Evolutionary conservation across 768 basidiomycete genomes (phyloP).

Genomic region (Sutorius australiensis): DNA sequence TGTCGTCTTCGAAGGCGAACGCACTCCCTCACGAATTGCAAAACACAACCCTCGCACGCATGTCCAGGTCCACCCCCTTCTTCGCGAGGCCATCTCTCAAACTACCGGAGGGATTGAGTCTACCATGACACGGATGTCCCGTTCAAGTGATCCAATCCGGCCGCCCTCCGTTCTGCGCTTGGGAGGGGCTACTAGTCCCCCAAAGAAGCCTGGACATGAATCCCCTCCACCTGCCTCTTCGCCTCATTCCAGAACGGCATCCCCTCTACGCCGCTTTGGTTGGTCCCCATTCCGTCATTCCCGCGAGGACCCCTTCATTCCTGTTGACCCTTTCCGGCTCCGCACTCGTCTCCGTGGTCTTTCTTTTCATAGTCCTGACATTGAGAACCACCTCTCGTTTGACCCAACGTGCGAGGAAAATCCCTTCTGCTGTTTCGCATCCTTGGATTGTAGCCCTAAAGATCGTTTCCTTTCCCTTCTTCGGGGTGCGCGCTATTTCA

Average conservation of each 20-base stretch:
- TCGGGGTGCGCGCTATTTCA: slow-evolving; percentile 22
- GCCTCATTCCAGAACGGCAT: slow-evolving; percentile 42
- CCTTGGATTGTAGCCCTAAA: slow-evolving; percentile 10
- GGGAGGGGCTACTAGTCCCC: slow-evolving; percentile 1
- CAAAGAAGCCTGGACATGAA: slow-evolving; percentile 23
- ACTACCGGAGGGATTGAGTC: slow-evolving; percentile 10
- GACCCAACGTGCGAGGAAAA: slow-evolving; percentile 23
- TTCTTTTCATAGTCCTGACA: slow-evolving; percentile 22
- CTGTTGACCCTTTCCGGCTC: slow-evolving; percentile 50
- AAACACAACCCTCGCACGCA: slow-evolving; percentile 29
- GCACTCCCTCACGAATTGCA: slow-evolving; percentile 33
- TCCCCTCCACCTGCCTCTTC: slow-evolving; percentile 29
- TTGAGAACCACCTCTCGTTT: slow-evolving; percentile 14
- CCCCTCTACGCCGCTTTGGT: slow-evolving; percentile 58
- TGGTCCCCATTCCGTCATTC: slow-evolving; percentile 51
- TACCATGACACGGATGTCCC: slow-evolving; percentile 3
- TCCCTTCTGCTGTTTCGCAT: slow-evolving; percentile 21
- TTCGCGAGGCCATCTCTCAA: slow-evolving; percentile 13
- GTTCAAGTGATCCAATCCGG: slow-evolving; percentile 6
- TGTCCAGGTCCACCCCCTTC: slow-evolving; percentile 31
- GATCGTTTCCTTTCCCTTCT: slow-evolving; percentile 17
- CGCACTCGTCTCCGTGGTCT: slow-evolving; percentile 20
- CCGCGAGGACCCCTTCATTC: slow-evolving; percentile 53
- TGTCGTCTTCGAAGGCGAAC: slow-evolving; percentile 49
- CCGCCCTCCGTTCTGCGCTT: slow-evolving; percentile 11